Conservation (phyloP, 805 yeast genomes). For the Candida maris region DNA sequence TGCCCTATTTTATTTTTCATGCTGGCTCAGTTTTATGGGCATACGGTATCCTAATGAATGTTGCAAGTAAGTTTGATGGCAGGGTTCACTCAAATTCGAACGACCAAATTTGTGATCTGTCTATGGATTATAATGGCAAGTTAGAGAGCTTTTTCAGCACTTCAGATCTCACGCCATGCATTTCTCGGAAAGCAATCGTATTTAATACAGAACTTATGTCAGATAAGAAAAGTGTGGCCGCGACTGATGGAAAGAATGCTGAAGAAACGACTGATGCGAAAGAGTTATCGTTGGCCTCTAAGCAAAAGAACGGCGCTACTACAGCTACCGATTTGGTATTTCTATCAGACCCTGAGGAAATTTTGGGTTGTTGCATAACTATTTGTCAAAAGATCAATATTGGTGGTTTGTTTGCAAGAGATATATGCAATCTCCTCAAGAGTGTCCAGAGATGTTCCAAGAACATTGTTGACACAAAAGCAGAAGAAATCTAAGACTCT, state of each 20-base stretch:
- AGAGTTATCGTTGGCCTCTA: too few species aligned
- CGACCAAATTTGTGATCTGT: constrained; percentile 5
- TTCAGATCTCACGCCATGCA: constrained; percentile 5
- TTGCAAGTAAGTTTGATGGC: constrained; percentile 5
- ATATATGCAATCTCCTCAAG: constrained; percentile 1
- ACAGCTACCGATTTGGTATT: not conserved
- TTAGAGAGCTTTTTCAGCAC: constrained; percentile 4
- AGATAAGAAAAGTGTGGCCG: too few species aligned
- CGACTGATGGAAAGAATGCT: too few species aligned
- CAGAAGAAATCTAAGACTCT: too few species aligned
- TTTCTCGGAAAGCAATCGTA: constrained; percentile 1
- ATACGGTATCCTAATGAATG: constrained; percentile 8
- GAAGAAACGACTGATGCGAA: too few species aligned
- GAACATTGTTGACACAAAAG: not conserved
- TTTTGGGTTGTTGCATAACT: constrained; percentile 1
- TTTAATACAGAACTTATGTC: too few species aligned
- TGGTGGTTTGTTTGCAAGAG: constrained; percentile 2
- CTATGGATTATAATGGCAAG: constrained; percentile 3
- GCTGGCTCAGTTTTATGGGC: constrained; percentile 9
- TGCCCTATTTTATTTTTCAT: constrained; percentile 8
- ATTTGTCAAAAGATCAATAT: constrained; percentile 1
- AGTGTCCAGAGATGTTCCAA: constrained; percentile 1
- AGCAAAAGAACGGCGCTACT: constrained; percentile 1
- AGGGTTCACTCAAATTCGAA: not conserved
- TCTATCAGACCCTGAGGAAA: constrained; percentile 1